Percentiles rank a stretch among this genome's conserved stretches.
phyloP scores from a whole-genome alignment of 2,329 filamentous ascomycete genomes.

The Colletotrichum lindemuthianum region DNA sequence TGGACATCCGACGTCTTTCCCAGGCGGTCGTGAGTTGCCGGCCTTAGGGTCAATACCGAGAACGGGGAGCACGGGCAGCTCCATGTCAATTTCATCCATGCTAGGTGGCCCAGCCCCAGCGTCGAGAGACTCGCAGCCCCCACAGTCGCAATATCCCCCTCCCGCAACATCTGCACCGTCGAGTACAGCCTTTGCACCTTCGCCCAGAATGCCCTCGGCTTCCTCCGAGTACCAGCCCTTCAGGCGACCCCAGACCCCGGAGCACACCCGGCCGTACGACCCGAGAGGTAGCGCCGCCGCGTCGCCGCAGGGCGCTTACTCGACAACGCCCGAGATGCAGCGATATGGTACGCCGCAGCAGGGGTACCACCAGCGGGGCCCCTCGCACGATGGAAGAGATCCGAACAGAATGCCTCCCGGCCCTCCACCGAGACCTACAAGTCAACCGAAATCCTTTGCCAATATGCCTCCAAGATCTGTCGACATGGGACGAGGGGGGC shows the following conservation, averaged over 20 bases:
- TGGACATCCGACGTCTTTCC: slow-evolving; percentile 56
- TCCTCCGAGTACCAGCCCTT: slow-evolving; percentile 70
- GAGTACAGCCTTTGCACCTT: slow-evolving; percentile 59
- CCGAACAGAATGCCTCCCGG: slow-evolving; percentile 44
- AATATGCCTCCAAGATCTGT: slow-evolving; percentile 55
- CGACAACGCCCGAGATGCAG: slow-evolving; percentile 67
- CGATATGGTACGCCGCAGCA: slow-evolving; percentile 69
- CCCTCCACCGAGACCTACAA: slow-evolving; percentile 59
- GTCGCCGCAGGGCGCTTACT: slow-evolving; percentile 61
- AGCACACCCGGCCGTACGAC: slow-evolving; percentile 68
- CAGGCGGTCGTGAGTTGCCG: slow-evolving; percentile 62
- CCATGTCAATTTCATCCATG: slow-evolving; percentile 72
- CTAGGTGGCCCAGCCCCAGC: slow-evolving; percentile 61
- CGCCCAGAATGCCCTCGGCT: slow-evolving; percentile 64
- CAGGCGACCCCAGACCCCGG: slow-evolving; percentile 78
- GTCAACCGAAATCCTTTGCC: slow-evolving; percentile 62
- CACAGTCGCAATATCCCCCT: slow-evolving; percentile 54
- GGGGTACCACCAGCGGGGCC: slow-evolving; percentile 59
- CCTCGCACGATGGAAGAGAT: slow-evolving; percentile 59
- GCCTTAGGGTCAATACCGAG: slow-evolving; percentile 61
- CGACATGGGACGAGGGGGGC: slow-evolving; percentile 55
- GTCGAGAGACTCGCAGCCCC: slow-evolving; percentile 54
- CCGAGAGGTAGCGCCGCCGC: slow-evolving; percentile 55
- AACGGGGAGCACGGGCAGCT: slow-evolving; percentile 59
- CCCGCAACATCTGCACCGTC: slow-evolving; percentile 49